Base-by-base conservation (phyloP, 1,284 basidiomycete species). In the Ustilago shanxiensis region DNA sequence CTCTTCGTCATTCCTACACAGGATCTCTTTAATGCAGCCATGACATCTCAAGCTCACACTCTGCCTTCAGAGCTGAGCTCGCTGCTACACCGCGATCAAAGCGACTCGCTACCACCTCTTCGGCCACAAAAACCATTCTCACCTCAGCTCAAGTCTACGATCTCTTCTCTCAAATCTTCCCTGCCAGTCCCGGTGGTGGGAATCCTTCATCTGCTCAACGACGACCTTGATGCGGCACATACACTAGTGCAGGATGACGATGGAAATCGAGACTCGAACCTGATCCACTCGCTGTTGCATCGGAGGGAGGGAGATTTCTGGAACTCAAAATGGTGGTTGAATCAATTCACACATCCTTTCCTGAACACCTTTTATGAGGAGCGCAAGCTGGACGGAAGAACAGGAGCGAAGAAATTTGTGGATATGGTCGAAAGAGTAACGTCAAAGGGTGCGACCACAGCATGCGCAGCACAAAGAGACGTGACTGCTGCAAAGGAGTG, bases 271-370 rank as follows among this genome's bases (percentile, higher is more conserved):
- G 57, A 72, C 33, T 79, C 66, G 4, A 67, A 79, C 47, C 41
- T 77, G 31, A 63, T 76, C 60, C 79, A 81, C 26, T 67, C 79
- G n/a, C 66, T 77, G 24, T 52, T 81, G 39, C 79, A 81, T 44
- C 70, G 79, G 1, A 47, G 79, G 2, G 79, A 81, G 49, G 75
- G 60, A 4, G 79, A 81, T 35, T 81, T 69, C 31, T 79, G 79
- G 77, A 81, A 81, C 66, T 73, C 66, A 5, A 81, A 79, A 54
- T 79, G 73, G 72, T 81, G 79, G 79, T 67, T 77, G 45, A 54
- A 63, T 47, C 72, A 68, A 31, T 67, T 81, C 33, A 28, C 58
- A 1, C 77, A 79, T 37, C 64, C 70, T 2, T 60, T 77, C 33
- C 56, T 77, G 35, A 20, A 14, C 29, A 20, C 45, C 0, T 37